Evolutionary conservation across 768 basidiomycete species (phyloP).

Genomic region (Boletus sp.): DNA sequence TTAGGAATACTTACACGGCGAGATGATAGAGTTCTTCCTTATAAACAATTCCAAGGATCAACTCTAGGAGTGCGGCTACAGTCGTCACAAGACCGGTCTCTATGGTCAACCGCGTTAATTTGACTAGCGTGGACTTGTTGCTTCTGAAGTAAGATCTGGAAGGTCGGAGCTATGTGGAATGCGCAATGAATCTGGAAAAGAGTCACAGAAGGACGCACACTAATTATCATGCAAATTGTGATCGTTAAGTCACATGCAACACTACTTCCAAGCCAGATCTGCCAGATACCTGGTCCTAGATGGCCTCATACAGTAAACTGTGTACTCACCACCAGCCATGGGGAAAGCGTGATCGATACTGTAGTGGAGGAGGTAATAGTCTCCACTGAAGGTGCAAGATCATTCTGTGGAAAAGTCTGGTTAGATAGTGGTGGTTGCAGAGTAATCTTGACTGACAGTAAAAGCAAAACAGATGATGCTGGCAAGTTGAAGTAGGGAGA

Average conservation of each 20-base stretch:
- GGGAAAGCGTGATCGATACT: neutral
- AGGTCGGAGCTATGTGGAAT: constrained; percentile 12
- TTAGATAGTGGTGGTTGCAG: neutral
- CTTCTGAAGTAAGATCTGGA: constrained; percentile 4
- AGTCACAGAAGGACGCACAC: neutral
- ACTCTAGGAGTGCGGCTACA: constrained; percentile 17
- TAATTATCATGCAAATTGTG: constrained; percentile 17
- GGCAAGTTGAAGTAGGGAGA: constrained; percentile 22
- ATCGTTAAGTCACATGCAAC: constrained; percentile 19
- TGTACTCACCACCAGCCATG: constrained; percentile 11
- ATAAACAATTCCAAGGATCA: constrained; percentile 12
- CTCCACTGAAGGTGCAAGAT: neutral
- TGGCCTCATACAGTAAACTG: too few species aligned
- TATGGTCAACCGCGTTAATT: constrained; percentile 21
- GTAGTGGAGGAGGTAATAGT: neutral
- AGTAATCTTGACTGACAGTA: neutral
- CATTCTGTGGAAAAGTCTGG: neutral
- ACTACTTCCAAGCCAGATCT: constrained; percentile 25
- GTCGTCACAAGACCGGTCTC: constrained; percentile 27
- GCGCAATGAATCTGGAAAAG: neutral
- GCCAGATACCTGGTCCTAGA: neutral
- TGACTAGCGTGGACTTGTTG: constrained; percentile 4
- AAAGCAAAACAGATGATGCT: constrained; percentile 10
- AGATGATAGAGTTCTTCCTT: constrained; percentile 4
- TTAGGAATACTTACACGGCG: constrained; percentile 16